Evolutionary conservation across 495 filamentous ascomycete genomes (phyloP).

Genomic region (Evansstolkia leycettana): DNA sequence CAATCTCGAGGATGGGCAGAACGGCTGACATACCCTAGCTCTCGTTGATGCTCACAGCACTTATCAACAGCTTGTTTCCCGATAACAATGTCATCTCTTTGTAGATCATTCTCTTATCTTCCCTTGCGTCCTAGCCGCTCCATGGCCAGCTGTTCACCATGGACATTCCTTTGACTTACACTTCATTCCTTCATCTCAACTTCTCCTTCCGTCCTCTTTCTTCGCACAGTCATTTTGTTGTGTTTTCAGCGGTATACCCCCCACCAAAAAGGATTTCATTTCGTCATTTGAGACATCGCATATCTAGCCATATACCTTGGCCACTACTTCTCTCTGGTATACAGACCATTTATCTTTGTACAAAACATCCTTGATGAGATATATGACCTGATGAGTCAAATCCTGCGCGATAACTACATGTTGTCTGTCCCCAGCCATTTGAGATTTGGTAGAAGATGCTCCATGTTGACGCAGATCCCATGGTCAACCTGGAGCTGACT

Average conservation of each 20-base stretch:
- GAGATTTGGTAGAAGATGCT: no score
- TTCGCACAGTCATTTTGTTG: neutral
- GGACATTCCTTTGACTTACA: neutral
- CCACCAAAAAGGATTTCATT: neutral
- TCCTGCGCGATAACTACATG: no score
- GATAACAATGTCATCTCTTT: slow-evolving; percentile 4
- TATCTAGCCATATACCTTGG: neutral
- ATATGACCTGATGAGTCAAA: no score
- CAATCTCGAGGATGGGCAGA: slow-evolving; percentile 1
- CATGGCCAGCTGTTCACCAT: neutral
- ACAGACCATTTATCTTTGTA: no score
- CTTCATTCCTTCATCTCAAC: neutral
- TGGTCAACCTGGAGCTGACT: no score
- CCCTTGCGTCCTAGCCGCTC: neutral
- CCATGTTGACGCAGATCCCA: no score
- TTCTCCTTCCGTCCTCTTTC: neutral
- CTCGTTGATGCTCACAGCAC: slow-evolving; percentile 9
- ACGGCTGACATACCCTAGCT: slow-evolving; percentile 8
- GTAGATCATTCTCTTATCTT: slow-evolving; percentile 1
- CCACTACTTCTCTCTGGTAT: neutral
- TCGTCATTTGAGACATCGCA: neutral
- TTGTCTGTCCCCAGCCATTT: no score
- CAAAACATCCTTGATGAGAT: no score
- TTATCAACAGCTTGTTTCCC: slow-evolving; percentile 6
- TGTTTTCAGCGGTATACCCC: slow-evolving; percentile 1